A percentile compares a stretch with the other conserved stretches of the same genome.
Evolutionary conservation across 306 rosid species (phyloP).

Genomic region (Dalbergia oliveri): DNA sequence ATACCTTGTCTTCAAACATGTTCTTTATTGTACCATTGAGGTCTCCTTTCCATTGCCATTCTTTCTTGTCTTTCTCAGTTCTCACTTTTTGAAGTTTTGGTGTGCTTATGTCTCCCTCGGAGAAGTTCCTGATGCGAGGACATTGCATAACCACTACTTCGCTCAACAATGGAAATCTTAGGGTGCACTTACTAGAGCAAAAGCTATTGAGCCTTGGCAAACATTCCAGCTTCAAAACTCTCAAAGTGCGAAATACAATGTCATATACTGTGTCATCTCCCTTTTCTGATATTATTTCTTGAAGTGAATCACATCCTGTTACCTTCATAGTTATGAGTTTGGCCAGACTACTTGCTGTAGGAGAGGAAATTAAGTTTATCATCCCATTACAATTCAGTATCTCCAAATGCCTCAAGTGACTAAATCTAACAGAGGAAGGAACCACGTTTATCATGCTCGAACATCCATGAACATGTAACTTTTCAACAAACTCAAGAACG

Average conservation of each 20-base stretch:
- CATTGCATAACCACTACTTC: not conserved
- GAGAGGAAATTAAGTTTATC: not conserved
- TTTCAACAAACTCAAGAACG: not conserved
- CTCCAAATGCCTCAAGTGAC: not conserved
- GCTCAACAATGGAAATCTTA: not conserved
- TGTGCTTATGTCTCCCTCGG: not conserved
- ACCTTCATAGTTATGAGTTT: not conserved
- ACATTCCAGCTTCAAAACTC: not conserved
- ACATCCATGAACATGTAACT: not conserved
- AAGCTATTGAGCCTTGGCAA: not conserved
- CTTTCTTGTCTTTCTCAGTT: not conserved
- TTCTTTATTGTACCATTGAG: not conserved
- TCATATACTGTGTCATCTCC: not conserved
- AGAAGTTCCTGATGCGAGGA: not conserved
- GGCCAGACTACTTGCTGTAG: not conserved
- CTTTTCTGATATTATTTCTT: not conserved
- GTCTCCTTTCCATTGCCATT: not conserved
- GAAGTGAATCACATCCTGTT: not conserved
- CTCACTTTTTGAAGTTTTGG: not conserved
- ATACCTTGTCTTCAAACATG: not conserved
- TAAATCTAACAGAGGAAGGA: not conserved
- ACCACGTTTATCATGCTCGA: not conserved
- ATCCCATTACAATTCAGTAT: too few relatives aligned
- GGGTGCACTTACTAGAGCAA: not conserved
- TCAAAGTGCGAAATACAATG: constrained; percentile 13